Conservation (phyloP, 2,329 filamentous ascomycete species). For the Apiospora sp. region DNA sequence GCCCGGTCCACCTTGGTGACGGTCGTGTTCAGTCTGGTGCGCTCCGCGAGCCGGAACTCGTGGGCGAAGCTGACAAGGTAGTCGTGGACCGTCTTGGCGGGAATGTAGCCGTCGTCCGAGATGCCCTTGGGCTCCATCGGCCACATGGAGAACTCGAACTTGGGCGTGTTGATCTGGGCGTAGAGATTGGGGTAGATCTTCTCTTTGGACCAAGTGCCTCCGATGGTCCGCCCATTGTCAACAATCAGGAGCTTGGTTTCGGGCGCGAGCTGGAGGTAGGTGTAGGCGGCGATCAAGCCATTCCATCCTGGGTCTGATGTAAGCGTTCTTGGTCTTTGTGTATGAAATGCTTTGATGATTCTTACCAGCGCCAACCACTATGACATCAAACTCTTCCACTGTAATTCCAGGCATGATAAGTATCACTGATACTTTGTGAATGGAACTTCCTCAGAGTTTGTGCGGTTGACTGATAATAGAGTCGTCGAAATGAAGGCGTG, state of each 20-base stretch:
- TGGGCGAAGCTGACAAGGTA: no score
- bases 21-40: no score
- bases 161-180: slow-evolving; percentile 26
- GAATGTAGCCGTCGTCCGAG: neutral
- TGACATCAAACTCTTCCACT: slow-evolving; percentile 3
- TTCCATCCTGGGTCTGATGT: slow-evolving; percentile 27
- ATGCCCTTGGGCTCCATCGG: slow-evolving; percentile 3
- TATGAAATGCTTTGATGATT: no score
- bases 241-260: slow-evolving; percentile 27
- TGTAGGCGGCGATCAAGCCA: slow-evolving; percentile 29
- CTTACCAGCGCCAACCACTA: slow-evolving; percentile 25
- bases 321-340: neutral
- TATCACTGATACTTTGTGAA: neutral
- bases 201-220: slow-evolving; percentile 29
- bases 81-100: neutral
- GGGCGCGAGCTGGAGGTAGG: slow-evolving; percentile 27
- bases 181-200: slow-evolving; percentile 30
- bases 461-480: no score
- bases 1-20: no score
- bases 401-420: neutral
- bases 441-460: no score
- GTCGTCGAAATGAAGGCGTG: no score
- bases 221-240: slow-evolving; percentile 28
- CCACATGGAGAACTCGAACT: neutral
- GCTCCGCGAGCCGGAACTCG: no score